Base-by-base conservation (phyloP, 805 yeast genomes). In the Wickerhamomyces chaumierensis region DNA sequence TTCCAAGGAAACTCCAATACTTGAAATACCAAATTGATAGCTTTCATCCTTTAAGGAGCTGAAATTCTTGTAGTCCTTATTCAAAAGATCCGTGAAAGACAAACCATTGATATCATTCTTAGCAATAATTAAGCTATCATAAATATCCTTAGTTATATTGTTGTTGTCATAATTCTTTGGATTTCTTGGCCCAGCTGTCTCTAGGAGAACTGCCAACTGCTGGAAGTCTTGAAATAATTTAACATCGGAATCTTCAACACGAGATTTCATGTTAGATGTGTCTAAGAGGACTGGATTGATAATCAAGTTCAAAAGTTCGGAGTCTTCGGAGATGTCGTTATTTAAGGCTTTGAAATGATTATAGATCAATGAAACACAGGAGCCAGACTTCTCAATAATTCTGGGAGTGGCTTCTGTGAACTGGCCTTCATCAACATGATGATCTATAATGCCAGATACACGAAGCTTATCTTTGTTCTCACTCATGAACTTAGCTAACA, bases 281-380 rank as follows among this genome's bases (percentile, higher is more conserved):
- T 90, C 97, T 12, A 81, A 65, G 31, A 86, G 51, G 23, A 82
- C 68, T 1, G 96, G 92, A 1, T 84, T 79, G 36, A 78, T 44
- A 6, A 76, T 62, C 13, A 85, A 58, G 23, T 61, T 57, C 12
- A 43, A 39, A 14, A 43, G 15, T 3, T 43, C 34, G 13, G 33
- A 20, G 27, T 52, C 53, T 11, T 41, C 37, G 7, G 54, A 48
- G 44, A 57, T 53, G 4, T 43, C 34, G 9, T 33, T 21, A 27
- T 52, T 52, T 8, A 42, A 36, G 5, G 54, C 48, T 44, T 58
- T 53, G 77, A 82, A 84, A 48, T 78, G 73, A 36, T 72, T 69
- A 46, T 81, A 69, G 3, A 90, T 83, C 37, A 87, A 62, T 14
- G 85, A 69, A 4, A 86, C 71, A 56, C 96, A 87, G 42, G 95